Base-by-base conservation (phyloP, 2,329 filamentous ascomycete genomes). In the Cordyceps sp. region DNA sequence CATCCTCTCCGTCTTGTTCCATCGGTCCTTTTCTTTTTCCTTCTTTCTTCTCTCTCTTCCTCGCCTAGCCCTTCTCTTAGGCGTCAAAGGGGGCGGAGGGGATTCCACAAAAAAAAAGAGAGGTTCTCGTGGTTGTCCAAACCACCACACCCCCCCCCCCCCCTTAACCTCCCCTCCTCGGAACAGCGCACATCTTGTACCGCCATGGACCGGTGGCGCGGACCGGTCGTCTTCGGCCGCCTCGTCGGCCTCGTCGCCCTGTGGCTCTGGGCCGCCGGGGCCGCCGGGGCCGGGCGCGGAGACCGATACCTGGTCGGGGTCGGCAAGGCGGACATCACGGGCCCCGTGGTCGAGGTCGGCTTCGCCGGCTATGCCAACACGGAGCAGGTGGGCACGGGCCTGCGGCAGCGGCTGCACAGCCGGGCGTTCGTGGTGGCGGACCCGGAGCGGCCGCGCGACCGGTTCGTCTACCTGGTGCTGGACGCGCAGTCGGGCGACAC, bases 341-440 rank as follows among this genome's bases (percentile, higher is more conserved):
- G 81, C 3, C 84, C 85, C 0, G 83, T 92, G 10, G 85, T 92
- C 16, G 84, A 94, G 53, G 70, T 94, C 47, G 85, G 84, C 45
- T 69, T 94, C 49, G 90, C 88, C 66, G 86, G 86, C 38, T 94
- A 94, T 59, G 88, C 88, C 21, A 80, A 86, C 52, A 62, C 77
- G n/a, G 69, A 70, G 26, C 88, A 96, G 57, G 59, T 78, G 20
- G 88, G 88, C 29, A 76, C 75, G 3, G 88, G 88, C 16, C 61
- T 96, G 31, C 76, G 86, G 30, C 88, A 96, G 57, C 73, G 88
- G 30, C 64, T 93, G 13, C 88, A 90, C 55, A 85, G 84, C 25
- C 75, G 88, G 31, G 79, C 88, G 21, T 96, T 96, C 55, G 85
- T 94, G 45, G 60, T 94, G 29, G 85, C 73, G 31, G 71, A 80